Evolutionary conservation across 2,329 filamentous ascomycete genomes (phyloP).

Genomic region (Macrophomina tecta): DNA sequence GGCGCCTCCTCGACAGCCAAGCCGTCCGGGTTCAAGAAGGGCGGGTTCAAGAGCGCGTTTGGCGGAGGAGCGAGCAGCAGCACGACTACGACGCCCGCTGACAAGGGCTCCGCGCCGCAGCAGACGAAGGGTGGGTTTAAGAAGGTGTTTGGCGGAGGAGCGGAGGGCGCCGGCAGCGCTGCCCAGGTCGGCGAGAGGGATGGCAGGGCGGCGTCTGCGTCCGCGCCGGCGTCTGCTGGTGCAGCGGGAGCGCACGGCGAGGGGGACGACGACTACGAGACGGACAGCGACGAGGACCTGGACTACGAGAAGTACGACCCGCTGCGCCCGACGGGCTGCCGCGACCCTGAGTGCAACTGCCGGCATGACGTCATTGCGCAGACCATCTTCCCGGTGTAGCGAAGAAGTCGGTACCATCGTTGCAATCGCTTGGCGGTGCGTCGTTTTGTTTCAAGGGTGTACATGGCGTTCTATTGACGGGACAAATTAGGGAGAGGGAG

Average conservation of each 20-base stretch:
- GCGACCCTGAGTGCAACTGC: conserved; percentile 13
- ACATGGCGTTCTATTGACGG: too few relatives aligned
- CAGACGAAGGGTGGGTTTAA: conserved; percentile 23
- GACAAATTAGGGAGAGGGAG: too few relatives aligned
- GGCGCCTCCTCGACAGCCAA: conserved; percentile 24
- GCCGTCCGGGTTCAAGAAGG: conserved; percentile 70
- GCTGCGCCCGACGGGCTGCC: conserved; percentile 57
- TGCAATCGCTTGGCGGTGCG: too few relatives aligned
- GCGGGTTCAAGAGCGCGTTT: conserved; percentile 78
- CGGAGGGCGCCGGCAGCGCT: conserved; percentile 42
- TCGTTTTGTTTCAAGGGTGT: too few relatives aligned
- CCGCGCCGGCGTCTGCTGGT: conserved; percentile 34
- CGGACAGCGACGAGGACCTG: conserved; percentile 38
- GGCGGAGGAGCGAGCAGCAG: conserved; percentile 29
- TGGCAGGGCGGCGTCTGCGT: too few relatives aligned
- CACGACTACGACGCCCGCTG: too few relatives aligned
- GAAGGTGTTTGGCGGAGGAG: conserved; percentile 26
- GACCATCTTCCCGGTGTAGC: conserved; percentile 15
- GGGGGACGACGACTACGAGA: background rate
- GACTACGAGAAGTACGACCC: conserved; percentile 60
- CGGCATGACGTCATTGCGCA: background rate
- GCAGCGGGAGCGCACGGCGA: conserved; percentile 2
- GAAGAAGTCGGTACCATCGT: too few relatives aligned
- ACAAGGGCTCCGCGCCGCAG: background rate
- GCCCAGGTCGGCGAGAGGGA: too few relatives aligned